Evolutionary conservation across 768 basidiomycete genomes (phyloP).

Genomic region (Phylloporus scabripes): DNA sequence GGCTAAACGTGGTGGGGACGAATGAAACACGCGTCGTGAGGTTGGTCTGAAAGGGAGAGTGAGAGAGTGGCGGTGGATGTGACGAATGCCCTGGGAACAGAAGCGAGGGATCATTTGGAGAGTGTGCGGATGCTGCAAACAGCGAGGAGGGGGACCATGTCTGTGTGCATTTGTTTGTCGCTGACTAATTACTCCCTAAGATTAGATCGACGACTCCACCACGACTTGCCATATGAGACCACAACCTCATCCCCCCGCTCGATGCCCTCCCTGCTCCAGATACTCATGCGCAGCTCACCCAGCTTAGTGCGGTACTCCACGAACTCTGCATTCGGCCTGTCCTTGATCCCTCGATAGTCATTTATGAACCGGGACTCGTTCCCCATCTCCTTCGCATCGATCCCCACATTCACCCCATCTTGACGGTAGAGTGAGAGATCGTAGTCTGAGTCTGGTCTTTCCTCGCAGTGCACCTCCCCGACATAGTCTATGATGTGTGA

Average conservation of each 20-base stretch:
- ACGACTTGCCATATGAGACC: conserved; percentile 84
- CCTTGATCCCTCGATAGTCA: conserved; percentile 77
- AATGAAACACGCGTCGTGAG: conserved; percentile 69
- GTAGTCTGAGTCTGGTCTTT: conserved; percentile 72
- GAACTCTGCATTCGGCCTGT: conserved; percentile 68
- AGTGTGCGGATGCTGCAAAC: neutral
- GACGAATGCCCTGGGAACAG: conserved; percentile 27
- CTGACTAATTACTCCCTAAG: conserved; percentile 31
- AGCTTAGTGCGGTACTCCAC: conserved; percentile 44
- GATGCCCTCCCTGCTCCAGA: conserved; percentile 63
- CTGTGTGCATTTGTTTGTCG: conserved; percentile 16
- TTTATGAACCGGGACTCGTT: conserved; percentile 90
- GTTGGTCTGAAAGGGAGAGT: neutral
- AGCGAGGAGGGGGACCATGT: neutral
- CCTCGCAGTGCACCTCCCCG: conserved; percentile 80
- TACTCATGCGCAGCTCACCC: conserved; percentile 71
- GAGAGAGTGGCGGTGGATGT: neutral
- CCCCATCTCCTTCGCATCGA: conserved; percentile 71
- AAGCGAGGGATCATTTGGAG: conserved; percentile 48
- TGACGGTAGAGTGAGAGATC: conserved; percentile 75
- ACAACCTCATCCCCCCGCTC: conserved; percentile 80
- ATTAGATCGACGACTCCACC: conserved; percentile 53
- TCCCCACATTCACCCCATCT: conserved; percentile 59
- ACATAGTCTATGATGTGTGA: conserved; percentile 75
- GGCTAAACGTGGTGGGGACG: conserved; percentile 46